Evolutionary conservation across 768 basidiomycete genomes (phyloP).

Genomic region (Zangia roseola): DNA sequence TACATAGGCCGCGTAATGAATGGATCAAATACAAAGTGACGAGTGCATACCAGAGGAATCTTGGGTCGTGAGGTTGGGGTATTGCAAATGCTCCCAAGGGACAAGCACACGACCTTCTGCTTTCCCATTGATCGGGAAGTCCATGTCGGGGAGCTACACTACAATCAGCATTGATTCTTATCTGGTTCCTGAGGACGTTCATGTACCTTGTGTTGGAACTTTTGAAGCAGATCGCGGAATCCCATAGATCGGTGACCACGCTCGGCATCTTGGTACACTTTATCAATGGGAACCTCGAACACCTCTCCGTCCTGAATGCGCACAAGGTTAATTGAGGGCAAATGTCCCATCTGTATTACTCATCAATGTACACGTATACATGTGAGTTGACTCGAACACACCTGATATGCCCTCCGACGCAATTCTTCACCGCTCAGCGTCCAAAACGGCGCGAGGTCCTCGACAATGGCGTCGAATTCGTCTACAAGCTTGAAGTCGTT

Average conservation of each 20-base stretch:
- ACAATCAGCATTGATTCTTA: not conserved
- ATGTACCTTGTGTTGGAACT: conserved; percentile 61
- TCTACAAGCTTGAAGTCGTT: conserved; percentile 80
- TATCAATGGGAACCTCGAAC: conserved; percentile 55
- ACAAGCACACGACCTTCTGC: conserved; percentile 93
- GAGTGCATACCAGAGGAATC: conserved; percentile 31
- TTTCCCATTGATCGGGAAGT: conserved; percentile 90
- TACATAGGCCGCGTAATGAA: conserved; percentile 13
- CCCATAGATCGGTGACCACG: conserved; percentile 77
- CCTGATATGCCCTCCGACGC: conserved; percentile 59
- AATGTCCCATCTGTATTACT: conserved; percentile 56
- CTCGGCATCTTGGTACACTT: conserved; percentile 58
- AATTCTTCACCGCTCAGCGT: conserved; percentile 69
- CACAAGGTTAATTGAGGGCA: conserved; percentile 88
- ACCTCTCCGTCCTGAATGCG: conserved; percentile 66
- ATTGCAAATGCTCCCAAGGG: conserved; percentile 83
- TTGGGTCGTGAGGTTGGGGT: conserved; percentile 63
- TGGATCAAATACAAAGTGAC: not conserved
- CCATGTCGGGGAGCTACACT: conserved; percentile 83
- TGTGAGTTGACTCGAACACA: conserved; percentile 19
- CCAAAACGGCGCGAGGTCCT: conserved; percentile 88
- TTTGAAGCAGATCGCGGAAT: conserved; percentile 71
- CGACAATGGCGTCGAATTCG: conserved; percentile 80
- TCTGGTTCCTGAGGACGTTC: conserved; percentile 12
- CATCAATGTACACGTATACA: not conserved